Conservation (phyloP, 2,329 filamentous ascomycete genomes). For the Zymoseptoria pseudotritici region DNA sequence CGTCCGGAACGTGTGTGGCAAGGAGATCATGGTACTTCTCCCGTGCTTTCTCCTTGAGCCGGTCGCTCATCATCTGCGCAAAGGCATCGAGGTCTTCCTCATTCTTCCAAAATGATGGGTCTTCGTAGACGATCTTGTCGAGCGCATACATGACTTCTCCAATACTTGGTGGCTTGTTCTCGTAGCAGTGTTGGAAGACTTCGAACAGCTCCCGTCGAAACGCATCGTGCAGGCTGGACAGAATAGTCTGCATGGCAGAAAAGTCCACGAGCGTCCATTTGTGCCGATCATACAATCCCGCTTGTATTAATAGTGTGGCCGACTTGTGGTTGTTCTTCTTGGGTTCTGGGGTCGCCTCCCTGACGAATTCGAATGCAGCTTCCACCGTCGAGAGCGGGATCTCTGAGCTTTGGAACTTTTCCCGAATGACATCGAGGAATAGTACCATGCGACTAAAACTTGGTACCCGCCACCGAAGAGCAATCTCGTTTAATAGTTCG, state of each 20-base stretch:
- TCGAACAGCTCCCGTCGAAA: slow-evolving; percentile 82
- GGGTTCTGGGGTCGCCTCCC: slow-evolving; percentile 56
- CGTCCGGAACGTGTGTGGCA: slow-evolving; percentile 69
- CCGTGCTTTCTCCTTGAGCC: slow-evolving; percentile 64
- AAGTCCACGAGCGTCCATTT: slow-evolving; percentile 46
- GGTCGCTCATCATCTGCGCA: slow-evolving; percentile 61
- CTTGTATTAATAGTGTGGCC: slow-evolving; percentile 22
- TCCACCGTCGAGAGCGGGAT: slow-evolving; percentile 76
- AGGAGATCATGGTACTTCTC: slow-evolving; percentile 75
- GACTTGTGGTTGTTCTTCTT: slow-evolving; percentile 30
- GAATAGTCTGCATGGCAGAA: slow-evolving; percentile 61
- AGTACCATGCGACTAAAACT: slow-evolving; percentile 71
- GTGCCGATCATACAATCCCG: slow-evolving; percentile 47
- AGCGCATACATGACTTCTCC: slow-evolving; percentile 74
- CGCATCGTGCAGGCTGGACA: slow-evolving; percentile 70
- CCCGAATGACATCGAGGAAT: slow-evolving; percentile 74
- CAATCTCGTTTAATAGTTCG: slow-evolving; percentile 78
- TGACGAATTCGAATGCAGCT: slow-evolving; percentile 72
- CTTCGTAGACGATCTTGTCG: slow-evolving; percentile 71
- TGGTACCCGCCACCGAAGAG: slow-evolving; percentile 81
- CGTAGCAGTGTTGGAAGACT: slow-evolving; percentile 80
- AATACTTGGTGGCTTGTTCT: slow-evolving; percentile 75
- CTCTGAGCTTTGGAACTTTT: slow-evolving; percentile 79
- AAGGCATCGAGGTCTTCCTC: slow-evolving; percentile 66
- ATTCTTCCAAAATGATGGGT: slow-evolving; percentile 66